Base-by-base conservation (phyloP, 192 early-diverging fungal genomes). In the Gaertneriomyces sp. region DNA sequence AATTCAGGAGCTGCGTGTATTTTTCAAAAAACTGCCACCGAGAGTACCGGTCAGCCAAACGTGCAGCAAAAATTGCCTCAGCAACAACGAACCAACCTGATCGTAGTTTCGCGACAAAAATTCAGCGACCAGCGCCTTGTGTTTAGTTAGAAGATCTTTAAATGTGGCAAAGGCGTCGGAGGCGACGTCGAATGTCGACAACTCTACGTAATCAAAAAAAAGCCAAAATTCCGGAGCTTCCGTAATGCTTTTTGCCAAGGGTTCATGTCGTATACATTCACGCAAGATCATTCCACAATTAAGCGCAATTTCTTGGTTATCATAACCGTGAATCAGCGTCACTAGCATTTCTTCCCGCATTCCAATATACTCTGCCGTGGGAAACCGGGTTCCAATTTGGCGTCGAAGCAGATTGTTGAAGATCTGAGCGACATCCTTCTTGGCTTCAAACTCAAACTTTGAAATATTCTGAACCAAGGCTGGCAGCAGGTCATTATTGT, bases 111-210 rank as follows among this genome's bases (percentile, higher is more conserved):
- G 76, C 42, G 85, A 88, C 66, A 99, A 76, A 71, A 96, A 99
- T 11, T 89, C 83, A 11, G 93, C 89, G 5, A 97, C 93, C 60
- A 96, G 77, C 20, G 85, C 74, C 71, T 99, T 99, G 81, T 98
- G 94, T 69, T 90, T 90, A 44, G 94, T 98, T 63, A 99, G 76
- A 4, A 96, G 82, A 69, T 98, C 96, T 76, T 95, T 96, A 76
- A 99, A 99, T 45, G 92, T 96, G 14, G 91, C 93, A 76, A 98
- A 99, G 6, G 97, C 97, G 75, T 99, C 97, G 45, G 90, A 93
- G 39, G 97, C 93, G 46, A 96, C 92, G 82, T 99, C 97, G 83
- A 99, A 99, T 14, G 94, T 98, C 58, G 89, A 89, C 64, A 93
- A 81, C 75, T 99, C 96, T 10, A 99, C 96, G 73, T 98, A 99